Percentiles rank a stretch among this genome's conserved stretches.
phyloP scores from a whole-genome alignment of 169 alveolate species.

The Blepharisma undulans region DNA sequence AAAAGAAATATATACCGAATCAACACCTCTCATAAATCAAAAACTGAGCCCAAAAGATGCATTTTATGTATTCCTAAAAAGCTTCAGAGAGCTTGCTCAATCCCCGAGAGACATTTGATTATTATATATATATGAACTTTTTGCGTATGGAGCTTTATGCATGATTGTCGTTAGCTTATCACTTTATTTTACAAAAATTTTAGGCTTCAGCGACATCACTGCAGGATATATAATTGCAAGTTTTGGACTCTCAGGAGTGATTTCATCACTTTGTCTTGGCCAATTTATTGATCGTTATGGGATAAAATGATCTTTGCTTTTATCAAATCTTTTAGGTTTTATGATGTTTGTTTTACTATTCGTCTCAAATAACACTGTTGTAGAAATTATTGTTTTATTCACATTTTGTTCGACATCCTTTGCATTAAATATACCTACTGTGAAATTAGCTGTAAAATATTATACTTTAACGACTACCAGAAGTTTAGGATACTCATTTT shows the following conservation, averaged over 20 bases:
- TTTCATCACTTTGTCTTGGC: not conserved
- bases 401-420: not conserved
- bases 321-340: not conserved
- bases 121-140: not conserved
- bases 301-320: not conserved
- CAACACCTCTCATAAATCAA: not conserved
- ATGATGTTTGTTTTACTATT: not conserved
- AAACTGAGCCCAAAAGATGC: not conserved
- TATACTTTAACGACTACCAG: not conserved
- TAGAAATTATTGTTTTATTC: not conserved
- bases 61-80: not conserved
- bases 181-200: not conserved
- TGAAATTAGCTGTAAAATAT: not conserved
- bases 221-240: constrained; percentile 21
- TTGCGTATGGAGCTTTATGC: not conserved
- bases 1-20: not conserved
- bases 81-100: not conserved
- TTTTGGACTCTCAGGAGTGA: not conserved
- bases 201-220: not conserved
- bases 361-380: not conserved
- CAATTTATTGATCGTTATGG: not conserved
- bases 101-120: constrained; percentile 12
- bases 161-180: not conserved
- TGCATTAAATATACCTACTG: not conserved
- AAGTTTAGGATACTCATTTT: constrained; percentile 20